phyloP scores from a whole-genome alignment of 176 grass and related monocot species.

The Tuctoria greenei region DNA sequence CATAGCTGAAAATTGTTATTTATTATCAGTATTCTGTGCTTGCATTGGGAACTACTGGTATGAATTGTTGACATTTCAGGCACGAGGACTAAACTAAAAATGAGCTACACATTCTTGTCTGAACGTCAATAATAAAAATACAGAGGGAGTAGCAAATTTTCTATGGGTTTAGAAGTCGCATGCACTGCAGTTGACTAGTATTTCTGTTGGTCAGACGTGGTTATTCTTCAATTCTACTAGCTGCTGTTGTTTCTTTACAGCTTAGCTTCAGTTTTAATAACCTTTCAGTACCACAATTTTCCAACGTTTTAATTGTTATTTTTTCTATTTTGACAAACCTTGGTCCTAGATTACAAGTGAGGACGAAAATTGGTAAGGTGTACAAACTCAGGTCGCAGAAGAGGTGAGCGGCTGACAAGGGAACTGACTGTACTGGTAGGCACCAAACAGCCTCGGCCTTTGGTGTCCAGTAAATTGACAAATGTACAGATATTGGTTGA shows the following conservation, averaged over 20 bases:
- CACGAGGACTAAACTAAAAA: too few relatives aligned
- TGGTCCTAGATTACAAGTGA: slow-evolving; percentile 30
- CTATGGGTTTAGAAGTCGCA: neutral
- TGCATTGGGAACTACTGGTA: neutral
- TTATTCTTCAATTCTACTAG: slow-evolving; percentile 12
- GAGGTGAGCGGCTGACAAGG: slow-evolving; percentile 27
- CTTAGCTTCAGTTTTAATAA: neutral
- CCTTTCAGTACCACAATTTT: neutral
- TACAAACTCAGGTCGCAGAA: slow-evolving; percentile 33
- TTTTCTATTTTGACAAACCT: slow-evolving; percentile 23
- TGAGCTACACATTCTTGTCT: too few relatives aligned
- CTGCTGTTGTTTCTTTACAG: slow-evolving; percentile 1
- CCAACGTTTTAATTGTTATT: slow-evolving; percentile 12
- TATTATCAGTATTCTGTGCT: neutral
- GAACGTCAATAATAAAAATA: too few relatives aligned
- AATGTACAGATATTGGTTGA: slow-evolving; percentile 70
- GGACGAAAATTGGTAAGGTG: slow-evolving; percentile 15
- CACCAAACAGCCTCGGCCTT: slow-evolving; percentile 35
- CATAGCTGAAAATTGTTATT: neutral
- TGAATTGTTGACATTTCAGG: too few relatives aligned
- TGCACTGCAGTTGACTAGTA: neutral
- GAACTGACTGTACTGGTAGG: slow-evolving; percentile 44
- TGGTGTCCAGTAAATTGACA: slow-evolving; percentile 55
- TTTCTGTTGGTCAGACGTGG: neutral
- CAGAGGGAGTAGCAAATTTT: neutral